Evolutionary conservation across 2,329 filamentous ascomycete species (phyloP), one percentile per base, ranked within the genome.

Genomic region (Coniochaeta hoffmannii): DNA sequence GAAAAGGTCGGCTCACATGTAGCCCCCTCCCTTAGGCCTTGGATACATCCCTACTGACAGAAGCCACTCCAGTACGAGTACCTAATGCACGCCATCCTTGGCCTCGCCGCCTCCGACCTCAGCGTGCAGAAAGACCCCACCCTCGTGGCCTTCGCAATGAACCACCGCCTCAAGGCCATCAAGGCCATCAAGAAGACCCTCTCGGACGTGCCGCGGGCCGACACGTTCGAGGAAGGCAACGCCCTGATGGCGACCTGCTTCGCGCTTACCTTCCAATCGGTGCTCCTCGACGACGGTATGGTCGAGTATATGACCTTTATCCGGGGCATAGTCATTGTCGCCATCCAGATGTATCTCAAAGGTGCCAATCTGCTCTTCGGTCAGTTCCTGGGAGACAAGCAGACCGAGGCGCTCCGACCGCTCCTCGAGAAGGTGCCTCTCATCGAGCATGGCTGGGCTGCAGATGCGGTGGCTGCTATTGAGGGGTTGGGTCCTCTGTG

Each of bases 81-180:
- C 57, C 74, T 88, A 10, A 87, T 89, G 80, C 86, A 89, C 65
- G 83, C 85, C 4, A 84, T 89, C 53, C 76, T 88, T 0, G 85
- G 84, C 12, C 77, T 87, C 57, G 77, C 86, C 1, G 87, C 86
- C 31, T 88, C 85, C 0, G 82, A 88, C 59, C 75, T 89, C 4
- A 76, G 79, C 61, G 69, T 70, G 4, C 67, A 72, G 0, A 31
- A 12, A 11, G 81, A 80, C 56, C 66, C 75, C 1, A 75, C 74
- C 57, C 76, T 88, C 17, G 68, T 77, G 14, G 72, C 77, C 14
- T 76, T 79, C 30, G 85, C 85, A 41, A 81, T 88, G 70, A 73
- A 73, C 34, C 86, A 89, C 66, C 82, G 86, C 19, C 71, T 87
- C 53, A 81, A 86, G 57, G 85, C 86, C 6, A 81, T 88, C 62